Evolutionary conservation across 1,284 basidiomycete genomes (phyloP), one percentile per base, ranked within the genome.

Genomic region (Microbotryum lychnidis-dioicae): DNA sequence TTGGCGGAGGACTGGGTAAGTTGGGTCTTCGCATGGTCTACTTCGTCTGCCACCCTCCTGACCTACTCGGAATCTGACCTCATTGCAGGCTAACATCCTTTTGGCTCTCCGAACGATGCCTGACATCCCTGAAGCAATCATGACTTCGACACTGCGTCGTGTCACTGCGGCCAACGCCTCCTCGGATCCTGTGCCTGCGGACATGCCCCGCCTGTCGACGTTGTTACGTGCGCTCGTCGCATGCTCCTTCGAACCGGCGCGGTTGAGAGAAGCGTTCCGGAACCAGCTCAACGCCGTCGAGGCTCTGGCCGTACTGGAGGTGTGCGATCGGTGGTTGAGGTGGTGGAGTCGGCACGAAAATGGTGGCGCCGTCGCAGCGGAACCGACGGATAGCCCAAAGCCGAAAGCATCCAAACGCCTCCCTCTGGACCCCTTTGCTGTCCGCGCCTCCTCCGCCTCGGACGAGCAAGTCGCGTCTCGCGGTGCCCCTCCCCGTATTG

Each of bases 41-140:
- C 21, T 7, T 16, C 14, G 9, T 10, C 9, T n/a, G 54, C 14
- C 27, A 14, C 6, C 14, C 4, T 4, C 47, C 62, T 64, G 45
- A 64, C 55, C 4, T 10, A 14, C 37, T 42, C 37, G 16, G 16
- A 10, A 42, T 12, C 12, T 42, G 37, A 18, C 10, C 5, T 42
- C 16, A 42, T 42, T 12, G 5, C 54, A 66, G 65, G 25, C 46
- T 10, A 69, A 67, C 61, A 50, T 67, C 55, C 44, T 62, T 2
- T 37, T 55, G 20, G 65, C 65, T 7, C 63, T 69, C 37, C 42
- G 47, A 20, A 54, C 63, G 9, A 49, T 69, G 8, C 47, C 63
- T 52, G 67, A 69, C 63, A 63, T 69, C 5, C 56, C 65, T 14
- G 67, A 69, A 27, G 31, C 65, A 9, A 66, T 63, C 0, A 60